phyloP scores from a whole-genome alignment of 352 stramenopile species.

The Thalassiosira delicatula region DNA sequence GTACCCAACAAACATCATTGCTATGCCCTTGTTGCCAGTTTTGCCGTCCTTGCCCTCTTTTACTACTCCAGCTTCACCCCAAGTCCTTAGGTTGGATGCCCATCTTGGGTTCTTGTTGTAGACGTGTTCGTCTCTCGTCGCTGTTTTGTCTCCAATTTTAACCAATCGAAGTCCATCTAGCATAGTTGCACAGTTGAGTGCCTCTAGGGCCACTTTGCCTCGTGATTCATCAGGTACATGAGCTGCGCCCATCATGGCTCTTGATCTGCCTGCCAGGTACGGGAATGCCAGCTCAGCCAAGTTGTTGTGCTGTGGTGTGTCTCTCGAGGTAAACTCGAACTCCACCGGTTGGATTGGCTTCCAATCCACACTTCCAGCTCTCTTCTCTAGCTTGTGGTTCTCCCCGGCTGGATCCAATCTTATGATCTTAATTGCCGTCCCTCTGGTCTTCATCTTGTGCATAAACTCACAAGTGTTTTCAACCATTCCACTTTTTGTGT shows the following conservation, averaged over 20 bases:
- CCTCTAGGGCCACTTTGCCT: not conserved
- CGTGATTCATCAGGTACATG: not conserved
- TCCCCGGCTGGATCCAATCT: not conserved
- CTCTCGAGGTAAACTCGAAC: not conserved
- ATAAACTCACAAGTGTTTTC: not conserved
- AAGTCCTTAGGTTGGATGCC: constrained; percentile 11
- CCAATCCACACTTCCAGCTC: not conserved
- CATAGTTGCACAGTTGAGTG: constrained; percentile 14
- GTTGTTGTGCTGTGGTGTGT: constrained; percentile 23
- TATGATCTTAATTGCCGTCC: not conserved
- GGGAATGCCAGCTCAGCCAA: constrained; percentile 24
- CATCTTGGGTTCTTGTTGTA: constrained; percentile 9
- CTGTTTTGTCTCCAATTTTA: not conserved
- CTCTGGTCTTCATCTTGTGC: not conserved
- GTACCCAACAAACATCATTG: not conserved
- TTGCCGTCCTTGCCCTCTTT: not conserved
- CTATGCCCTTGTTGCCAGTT: not conserved
- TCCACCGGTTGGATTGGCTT: not conserved
- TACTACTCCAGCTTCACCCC: constrained; percentile 4
- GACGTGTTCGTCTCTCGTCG: not conserved
- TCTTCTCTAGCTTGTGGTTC: not conserved
- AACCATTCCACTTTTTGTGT: not conserved
- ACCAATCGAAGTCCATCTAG: constrained; percentile 24
- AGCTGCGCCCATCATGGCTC: constrained; percentile 15
- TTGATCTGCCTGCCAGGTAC: not conserved